Percentiles rank a stretch among this genome's conserved stretches.
These are phyloP conservation scores for Rubia balearica DNA, from an alignment of 305 asterid species.

Conservation along the genomic window DNA sequence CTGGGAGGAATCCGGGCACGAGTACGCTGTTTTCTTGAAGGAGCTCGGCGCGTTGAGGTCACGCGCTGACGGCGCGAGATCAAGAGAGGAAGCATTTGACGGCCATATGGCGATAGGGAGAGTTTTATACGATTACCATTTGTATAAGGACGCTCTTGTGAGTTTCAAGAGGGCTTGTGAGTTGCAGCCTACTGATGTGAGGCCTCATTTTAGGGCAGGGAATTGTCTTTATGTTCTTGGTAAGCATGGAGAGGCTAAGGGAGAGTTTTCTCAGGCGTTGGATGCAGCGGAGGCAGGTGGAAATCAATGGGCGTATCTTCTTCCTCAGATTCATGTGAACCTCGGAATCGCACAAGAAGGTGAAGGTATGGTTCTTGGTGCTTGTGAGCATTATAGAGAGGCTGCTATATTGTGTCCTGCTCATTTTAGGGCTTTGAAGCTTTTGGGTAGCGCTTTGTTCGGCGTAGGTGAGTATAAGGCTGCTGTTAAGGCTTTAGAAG, in stretches of 20 bases:
- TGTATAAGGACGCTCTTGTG: conserved; percentile 81
- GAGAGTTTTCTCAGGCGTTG: conserved; percentile 73
- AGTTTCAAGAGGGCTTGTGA: conserved; percentile 93
- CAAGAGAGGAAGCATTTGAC: conserved; percentile 92
- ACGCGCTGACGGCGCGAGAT: conserved; percentile 77
- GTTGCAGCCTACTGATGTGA: conserved; percentile 79
- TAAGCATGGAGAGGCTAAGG: conserved; percentile 62
- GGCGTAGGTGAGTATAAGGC: conserved; percentile 99
- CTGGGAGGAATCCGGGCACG: conserved; percentile 75
- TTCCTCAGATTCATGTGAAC: conserved; percentile 98
- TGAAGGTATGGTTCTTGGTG: conserved; percentile 91
- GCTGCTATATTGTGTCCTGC: conserved; percentile 98
- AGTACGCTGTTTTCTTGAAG: conserved; percentile 64
- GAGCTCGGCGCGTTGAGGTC: conserved; percentile 83
- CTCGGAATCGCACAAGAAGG: conserved; percentile 92
- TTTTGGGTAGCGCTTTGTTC: conserved; percentile 92
- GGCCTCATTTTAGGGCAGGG: conserved; percentile 91
- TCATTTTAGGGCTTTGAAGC: conserved; percentile 91
- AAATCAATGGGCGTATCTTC: conserved; percentile 91
- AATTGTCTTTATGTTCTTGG: conserved; percentile 77
- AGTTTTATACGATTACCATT: conserved; percentile 65
- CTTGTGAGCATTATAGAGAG: conserved; percentile 98
- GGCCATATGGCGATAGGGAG: conserved; percentile 95
- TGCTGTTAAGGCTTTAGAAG: conserved; percentile 98
- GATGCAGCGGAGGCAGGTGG: conserved; percentile 96